phyloP scores from a whole-genome alignment of 2,329 filamentous ascomycete genomes.

The Coniella vitis region DNA sequence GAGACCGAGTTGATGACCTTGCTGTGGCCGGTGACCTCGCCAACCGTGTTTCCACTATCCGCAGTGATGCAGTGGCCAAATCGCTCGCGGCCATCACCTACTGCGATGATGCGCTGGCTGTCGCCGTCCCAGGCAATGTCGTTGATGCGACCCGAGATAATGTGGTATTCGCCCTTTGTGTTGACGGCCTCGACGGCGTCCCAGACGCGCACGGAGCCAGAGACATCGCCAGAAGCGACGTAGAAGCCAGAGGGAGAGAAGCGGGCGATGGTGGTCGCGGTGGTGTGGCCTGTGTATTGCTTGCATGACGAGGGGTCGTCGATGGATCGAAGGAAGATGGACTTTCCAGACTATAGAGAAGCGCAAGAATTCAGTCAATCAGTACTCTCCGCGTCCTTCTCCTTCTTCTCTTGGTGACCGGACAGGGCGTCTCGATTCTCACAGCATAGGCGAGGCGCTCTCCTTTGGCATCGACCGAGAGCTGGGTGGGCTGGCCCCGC shows the following conservation, averaged over 20 bases:
- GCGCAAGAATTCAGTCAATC: not conserved
- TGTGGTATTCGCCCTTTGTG: slow-evolving; percentile 89
- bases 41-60: slow-evolving; percentile 92
- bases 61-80: slow-evolving; percentile 92
- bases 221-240: slow-evolving; percentile 82
- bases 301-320: slow-evolving; percentile 77
- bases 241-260: slow-evolving; percentile 95
- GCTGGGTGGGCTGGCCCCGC: slow-evolving; percentile 80
- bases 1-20: slow-evolving; percentile 86
- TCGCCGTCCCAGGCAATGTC: slow-evolving; percentile 98
- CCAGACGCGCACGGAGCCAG: slow-evolving; percentile 85
- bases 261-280: slow-evolving; percentile 82
- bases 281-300: slow-evolving; percentile 89
- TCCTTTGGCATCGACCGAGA: slow-evolving; percentile 82
- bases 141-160: slow-evolving; percentile 91
- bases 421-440: slow-evolving; percentile 27
- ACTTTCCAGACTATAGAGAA: slow-evolving; percentile 72
- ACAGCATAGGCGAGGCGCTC: slow-evolving; percentile 91
- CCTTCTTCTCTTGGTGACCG: not conserved
- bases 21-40: slow-evolving; percentile 88
- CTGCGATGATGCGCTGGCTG: slow-evolving; percentile 90
- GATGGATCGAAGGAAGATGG: slow-evolving; percentile 90
- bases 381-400: not conserved
- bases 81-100: slow-evolving; percentile 88
- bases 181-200: slow-evolving; percentile 77